Evolutionary conservation across 2,329 filamentous ascomycete genomes (phyloP).

Genomic region (Sporothrix sp.): DNA sequence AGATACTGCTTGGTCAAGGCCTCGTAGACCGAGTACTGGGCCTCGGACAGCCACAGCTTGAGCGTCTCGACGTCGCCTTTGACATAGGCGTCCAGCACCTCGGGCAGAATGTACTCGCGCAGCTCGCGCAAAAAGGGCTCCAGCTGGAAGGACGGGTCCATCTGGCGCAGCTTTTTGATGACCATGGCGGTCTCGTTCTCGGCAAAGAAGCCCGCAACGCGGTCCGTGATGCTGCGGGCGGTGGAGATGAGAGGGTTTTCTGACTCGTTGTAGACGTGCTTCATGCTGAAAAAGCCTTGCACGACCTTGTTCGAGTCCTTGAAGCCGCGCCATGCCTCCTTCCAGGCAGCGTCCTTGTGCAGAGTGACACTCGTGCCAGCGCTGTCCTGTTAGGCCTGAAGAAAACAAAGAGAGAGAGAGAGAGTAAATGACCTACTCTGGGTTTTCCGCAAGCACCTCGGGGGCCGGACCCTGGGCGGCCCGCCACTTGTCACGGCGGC

Average conservation of each 20-base stretch:
- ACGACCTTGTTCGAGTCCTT: constrained; percentile 80
- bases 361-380: constrained; percentile 90
- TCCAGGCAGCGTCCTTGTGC: constrained; percentile 96
- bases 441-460: constrained; percentile 68
- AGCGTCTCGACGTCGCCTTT: constrained; percentile 88
- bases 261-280: constrained; percentile 85
- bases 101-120: constrained; percentile 93
- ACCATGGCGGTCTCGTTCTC: constrained; percentile 97
- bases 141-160: constrained; percentile 90
- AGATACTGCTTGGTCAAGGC: constrained; percentile 96
- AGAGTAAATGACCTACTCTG: constrained; percentile 57
- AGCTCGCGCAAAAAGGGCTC: constrained; percentile 93
- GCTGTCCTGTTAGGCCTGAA: not conserved
- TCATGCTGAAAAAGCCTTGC: constrained; percentile 78
- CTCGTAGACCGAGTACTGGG: constrained; percentile 92
- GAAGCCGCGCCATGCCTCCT: constrained; percentile 97
- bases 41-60: constrained; percentile 90
- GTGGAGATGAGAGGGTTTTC: constrained; percentile 93
- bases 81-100: constrained; percentile 95
- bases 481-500: constrained; percentile 64
- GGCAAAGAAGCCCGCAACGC: constrained; percentile 89
- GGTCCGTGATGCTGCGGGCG: constrained; percentile 86
- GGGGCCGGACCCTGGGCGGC: constrained; percentile 45
- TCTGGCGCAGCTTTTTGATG: constrained; percentile 94
- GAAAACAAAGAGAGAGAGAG: not conserved